A percentile compares a stretch with the other conserved stretches of the same genome.
Conservation (phyloP, 2,329 filamentous ascomycete genomes). For the Aspergillus calidoustus region DNA sequence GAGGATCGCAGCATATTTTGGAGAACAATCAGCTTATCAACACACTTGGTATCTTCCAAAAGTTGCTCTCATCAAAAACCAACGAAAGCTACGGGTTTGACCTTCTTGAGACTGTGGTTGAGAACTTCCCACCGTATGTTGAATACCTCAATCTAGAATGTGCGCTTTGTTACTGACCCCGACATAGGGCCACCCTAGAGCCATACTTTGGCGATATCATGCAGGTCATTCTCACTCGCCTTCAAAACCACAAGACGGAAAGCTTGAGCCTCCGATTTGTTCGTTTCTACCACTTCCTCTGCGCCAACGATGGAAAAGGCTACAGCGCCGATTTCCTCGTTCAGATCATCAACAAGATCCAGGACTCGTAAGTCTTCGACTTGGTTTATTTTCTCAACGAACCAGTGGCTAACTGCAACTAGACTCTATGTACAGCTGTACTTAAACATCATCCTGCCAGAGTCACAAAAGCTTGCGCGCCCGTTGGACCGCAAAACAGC, state of each 20-base stretch:
- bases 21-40: constrained; percentile 81
- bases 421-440: constrained; percentile 84
- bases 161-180: constrained; percentile 10
- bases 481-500: constrained; percentile 92
- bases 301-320: constrained; percentile 77
- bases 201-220: constrained; percentile 80
- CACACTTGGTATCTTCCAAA: constrained; percentile 95
- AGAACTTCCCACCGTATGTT: constrained; percentile 72
- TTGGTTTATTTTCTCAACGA: not conserved
- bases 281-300: constrained; percentile 91
- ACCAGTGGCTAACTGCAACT: constrained; percentile 20
- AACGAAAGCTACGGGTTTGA: constrained; percentile 90
- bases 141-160: not conserved
- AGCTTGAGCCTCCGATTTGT: constrained; percentile 85
- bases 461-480: constrained; percentile 84
- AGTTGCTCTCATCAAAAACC: constrained; percentile 77
- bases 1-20: constrained; percentile 73
- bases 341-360: constrained; percentile 77
- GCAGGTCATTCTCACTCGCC: constrained; percentile 75
- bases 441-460: constrained; percentile 80
- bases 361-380: constrained; percentile 60
- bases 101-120: constrained; percentile 79
- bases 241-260: constrained; percentile 76
- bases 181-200: constrained; percentile 64
- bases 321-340: constrained; percentile 93